Evolutionary conservation across 1,139 yeast species (phyloP), one percentile per base, ranked within the genome.

Genomic region (Sugiyamaella novakii): DNA sequence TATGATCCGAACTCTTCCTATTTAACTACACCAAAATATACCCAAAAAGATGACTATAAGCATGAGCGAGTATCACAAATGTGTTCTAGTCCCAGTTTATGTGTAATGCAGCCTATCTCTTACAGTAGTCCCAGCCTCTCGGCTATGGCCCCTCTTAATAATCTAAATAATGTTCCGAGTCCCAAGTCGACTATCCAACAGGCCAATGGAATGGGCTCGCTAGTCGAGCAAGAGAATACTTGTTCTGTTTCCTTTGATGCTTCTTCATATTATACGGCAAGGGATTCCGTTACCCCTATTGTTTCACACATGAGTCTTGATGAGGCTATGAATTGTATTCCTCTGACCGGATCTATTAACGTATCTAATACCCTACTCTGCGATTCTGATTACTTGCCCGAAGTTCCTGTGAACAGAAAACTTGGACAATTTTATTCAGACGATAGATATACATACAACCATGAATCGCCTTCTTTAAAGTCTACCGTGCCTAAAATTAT

Each of bases 401-500:
- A 27, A 29, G 24, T 29, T 11, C n/a, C 34, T 29, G 12, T 19
- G 11, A 29, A 19, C n/a, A 29, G 27, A 2, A 39, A 28, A 29
- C 18, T 21, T 2, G 28, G 14, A 11, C 21, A 10, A 1, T 18
- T 29, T 18, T 29, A 29, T 29, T 39, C 11, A 12, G 43, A 39
- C 14, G 43, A 39, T 14, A 8, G 10, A 11, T 30, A 39, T 29
- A 25, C 27, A 42, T 42, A 25, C 17, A 33, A 38, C 12, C 34
- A 29, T 3, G 38, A 42, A 3, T 24, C 17, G 17, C 17, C 35
- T 6, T n/a, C 46, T 8, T 30, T 35, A 7, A 11, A 8, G 5
- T n/a, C 33, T n/a, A 10, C 31, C 7, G 40, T 15, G 5, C 46
- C 46, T 11, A 33, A 31, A 25, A 42, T 42, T 14, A 34, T 42